These are phyloP conservation scores for Fusarium brevicatenulatum DNA, from an alignment of 2,329 filamentous ascomycete species.

Conservation along the genomic window DNA sequence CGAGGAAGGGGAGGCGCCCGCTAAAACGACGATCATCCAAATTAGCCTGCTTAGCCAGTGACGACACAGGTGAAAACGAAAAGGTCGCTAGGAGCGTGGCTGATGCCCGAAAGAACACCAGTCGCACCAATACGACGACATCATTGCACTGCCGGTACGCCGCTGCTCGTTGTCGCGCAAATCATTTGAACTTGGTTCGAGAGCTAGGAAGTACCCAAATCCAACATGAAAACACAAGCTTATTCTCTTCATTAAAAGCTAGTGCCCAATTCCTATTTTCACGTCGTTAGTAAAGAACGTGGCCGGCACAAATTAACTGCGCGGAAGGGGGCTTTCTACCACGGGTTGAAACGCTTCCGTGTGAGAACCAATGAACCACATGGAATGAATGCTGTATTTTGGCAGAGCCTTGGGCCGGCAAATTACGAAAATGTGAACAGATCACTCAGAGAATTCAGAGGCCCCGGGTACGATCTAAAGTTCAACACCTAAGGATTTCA, in stretches of 20 bases:
- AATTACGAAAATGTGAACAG: not conserved
- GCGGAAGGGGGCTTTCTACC: not conserved
- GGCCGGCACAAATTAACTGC: not conserved
- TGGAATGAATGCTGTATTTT: conserved; percentile 14
- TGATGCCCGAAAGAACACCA: conserved; percentile 33
- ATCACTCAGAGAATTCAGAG: conserved; percentile 2
- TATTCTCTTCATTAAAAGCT: not conserved
- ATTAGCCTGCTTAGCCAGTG: conserved; percentile 43
- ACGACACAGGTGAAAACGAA: conserved; percentile 32
- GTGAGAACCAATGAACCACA: conserved; percentile 3
- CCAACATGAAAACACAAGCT: not conserved
- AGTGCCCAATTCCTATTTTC: not conserved
- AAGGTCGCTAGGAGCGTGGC: conserved; percentile 28
- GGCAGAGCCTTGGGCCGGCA: not conserved
- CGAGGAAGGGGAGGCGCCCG: conserved; percentile 46
- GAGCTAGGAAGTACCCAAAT: conserved; percentile 6
- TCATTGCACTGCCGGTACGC: conserved; percentile 34
- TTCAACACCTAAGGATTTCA: conserved; percentile 51
- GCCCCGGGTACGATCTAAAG: not conserved
- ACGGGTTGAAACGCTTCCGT: conserved; percentile 12
- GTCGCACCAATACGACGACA: conserved; percentile 24
- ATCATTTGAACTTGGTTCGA: conserved; percentile 26
- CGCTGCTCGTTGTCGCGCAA: conserved; percentile 17
- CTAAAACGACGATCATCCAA: conserved; percentile 46
- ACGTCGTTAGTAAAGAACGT: not conserved